phyloP scores from a whole-genome alignment of 2,329 filamentous ascomycete genomes.

The Hymenoscyphus linearis region DNA sequence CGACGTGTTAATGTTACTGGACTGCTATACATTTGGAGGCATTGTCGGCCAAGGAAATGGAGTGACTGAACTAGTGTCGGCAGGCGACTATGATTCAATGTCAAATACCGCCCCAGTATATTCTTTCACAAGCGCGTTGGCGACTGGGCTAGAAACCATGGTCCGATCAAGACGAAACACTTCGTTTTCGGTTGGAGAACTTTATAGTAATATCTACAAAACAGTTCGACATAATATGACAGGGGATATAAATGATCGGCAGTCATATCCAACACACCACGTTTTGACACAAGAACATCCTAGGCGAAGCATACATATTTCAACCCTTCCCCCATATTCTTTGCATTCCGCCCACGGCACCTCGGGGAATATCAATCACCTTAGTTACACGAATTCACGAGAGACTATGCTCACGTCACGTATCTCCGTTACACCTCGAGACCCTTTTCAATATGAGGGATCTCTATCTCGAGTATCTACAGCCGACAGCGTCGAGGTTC shows the following conservation, averaged over 20 bases:
- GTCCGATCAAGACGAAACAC: background rate
- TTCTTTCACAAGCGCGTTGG: slow-evolving; percentile 8
- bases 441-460: background rate
- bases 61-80: slow-evolving; percentile 3
- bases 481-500: background rate
- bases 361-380: background rate
- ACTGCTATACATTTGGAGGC: slow-evolving; percentile 5
- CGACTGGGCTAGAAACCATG: slow-evolving; percentile 3
- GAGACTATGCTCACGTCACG: background rate
- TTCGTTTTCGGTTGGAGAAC: slow-evolving; percentile 5
- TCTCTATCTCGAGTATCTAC: background rate
- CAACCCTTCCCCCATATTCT: background rate
- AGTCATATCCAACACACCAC: background rate
- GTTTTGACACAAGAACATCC: background rate
- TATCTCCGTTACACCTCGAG: background rate
- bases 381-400: background rate
- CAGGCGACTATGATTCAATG: background rate
- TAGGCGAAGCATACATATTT: background rate
- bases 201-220: slow-evolving; percentile 4
- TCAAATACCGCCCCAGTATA: slow-evolving; percentile 5
- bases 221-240: background rate
- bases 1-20: slow-evolving; percentile 13
- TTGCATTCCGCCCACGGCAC: background rate
- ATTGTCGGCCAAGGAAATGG: slow-evolving; percentile 4
- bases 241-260: background rate